Percentiles rank a stretch among this genome's conserved stretches.
phyloP scores from a whole-genome alignment of 164 flowering plant species.

The Annona squamosa region DNA sequence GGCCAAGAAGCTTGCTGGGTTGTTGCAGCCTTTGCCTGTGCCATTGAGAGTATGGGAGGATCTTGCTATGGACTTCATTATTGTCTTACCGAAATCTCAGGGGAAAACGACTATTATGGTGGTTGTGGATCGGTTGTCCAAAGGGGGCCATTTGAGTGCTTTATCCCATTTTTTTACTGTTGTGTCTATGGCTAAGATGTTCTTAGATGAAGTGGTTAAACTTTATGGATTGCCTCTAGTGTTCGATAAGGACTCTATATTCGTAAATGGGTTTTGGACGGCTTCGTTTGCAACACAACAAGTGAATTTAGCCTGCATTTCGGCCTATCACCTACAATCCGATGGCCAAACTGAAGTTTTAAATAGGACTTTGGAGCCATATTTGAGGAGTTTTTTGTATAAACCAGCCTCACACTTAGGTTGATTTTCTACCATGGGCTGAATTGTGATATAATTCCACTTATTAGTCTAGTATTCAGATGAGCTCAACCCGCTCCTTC shows the following conservation, averaged over 20 bases:
- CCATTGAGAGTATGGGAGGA: conserved; percentile 3
- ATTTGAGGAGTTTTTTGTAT: neutral
- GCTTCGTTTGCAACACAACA: neutral
- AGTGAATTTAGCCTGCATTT: too few relatives aligned
- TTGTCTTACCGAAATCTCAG: neutral
- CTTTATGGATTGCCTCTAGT: neutral
- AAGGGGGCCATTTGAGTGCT: neutral
- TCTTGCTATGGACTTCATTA: conserved; percentile 9
- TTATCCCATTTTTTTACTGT: neutral
- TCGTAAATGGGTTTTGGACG: neutral
- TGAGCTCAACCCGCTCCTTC: neutral
- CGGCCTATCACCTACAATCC: neutral
- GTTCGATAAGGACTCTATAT: neutral
- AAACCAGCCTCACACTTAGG: neutral
- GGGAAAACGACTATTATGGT: neutral
- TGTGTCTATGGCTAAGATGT: neutral
- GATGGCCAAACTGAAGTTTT: neutral
- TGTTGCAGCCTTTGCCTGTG: conserved; percentile 8
- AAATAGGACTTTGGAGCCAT: neutral
- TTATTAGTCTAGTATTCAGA: neutral
- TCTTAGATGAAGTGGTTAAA: neutral
- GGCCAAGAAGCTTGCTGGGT: neutral
- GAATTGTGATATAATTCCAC: conserved; percentile 3
- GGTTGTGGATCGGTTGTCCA: conserved; percentile 1
- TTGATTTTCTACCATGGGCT: neutral